phyloP scores from a whole-genome alignment of 805 yeast species.

The Suhomyces sp. region DNA sequence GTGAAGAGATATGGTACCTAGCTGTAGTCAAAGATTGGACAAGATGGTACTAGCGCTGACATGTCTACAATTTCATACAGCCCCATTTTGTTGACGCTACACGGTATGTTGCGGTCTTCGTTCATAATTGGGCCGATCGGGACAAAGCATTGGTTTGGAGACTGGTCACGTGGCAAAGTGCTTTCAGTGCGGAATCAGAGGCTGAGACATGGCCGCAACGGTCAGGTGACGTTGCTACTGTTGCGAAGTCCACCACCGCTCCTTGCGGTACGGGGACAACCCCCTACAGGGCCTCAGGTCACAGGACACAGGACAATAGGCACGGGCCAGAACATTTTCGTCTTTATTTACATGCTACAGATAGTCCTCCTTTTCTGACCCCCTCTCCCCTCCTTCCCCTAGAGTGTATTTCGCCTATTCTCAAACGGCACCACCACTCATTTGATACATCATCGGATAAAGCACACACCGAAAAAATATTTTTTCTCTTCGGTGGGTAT shows the following conservation, averaged over 20 bases:
- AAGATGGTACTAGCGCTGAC: background rate
- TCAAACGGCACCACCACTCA: background rate
- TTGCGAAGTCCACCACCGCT: background rate
- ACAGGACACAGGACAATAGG: background rate
- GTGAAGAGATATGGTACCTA: no score
- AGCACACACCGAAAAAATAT: background rate
- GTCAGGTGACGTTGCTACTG: background rate
- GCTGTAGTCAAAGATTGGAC: no score
- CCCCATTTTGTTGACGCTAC: background rate
- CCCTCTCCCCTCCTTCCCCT: background rate
- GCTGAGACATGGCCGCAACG: background rate
- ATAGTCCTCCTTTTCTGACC: no score
- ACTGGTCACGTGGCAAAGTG: background rate
- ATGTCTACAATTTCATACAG: background rate
- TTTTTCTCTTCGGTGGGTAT: background rate
- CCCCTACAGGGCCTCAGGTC: background rate
- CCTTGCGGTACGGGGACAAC: background rate
- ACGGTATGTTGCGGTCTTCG: constrained; percentile 1
- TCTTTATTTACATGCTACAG: no score
- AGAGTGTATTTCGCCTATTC: background rate
- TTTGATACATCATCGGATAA: background rate
- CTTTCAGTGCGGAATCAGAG: background rate
- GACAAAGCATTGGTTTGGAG: background rate
- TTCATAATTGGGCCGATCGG: background rate
- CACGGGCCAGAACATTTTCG: no score